Conservation (phyloP, 225 moss, liverwort and hornwort species). For the Marchantia paleacea region DNA sequence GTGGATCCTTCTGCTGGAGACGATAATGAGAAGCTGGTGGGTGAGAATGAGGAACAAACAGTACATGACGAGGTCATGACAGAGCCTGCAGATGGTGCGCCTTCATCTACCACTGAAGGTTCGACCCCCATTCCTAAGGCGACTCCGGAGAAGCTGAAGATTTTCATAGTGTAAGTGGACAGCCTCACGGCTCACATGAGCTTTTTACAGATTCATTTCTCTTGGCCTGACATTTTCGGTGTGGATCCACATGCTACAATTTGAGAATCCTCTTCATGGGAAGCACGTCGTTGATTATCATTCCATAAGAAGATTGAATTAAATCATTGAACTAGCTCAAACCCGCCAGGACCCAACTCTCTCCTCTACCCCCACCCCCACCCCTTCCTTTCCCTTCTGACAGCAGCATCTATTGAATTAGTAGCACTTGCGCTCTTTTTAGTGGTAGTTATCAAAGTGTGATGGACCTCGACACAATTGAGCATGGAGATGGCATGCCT, state of each 20-base stretch:
- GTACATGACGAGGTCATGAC: neutral
- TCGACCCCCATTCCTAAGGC: neutral
- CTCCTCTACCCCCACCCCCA: too few species aligned
- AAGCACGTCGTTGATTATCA: too few species aligned
- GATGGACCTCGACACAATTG: too few species aligned
- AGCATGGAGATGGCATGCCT: too few species aligned
- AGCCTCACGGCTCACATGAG: neutral
- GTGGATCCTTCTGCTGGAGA: neutral
- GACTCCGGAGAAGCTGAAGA: slow-evolving; percentile 50
- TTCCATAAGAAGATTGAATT: too few species aligned
- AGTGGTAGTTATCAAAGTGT: too few species aligned
- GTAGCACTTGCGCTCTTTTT: too few species aligned
- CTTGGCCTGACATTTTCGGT: neutral
- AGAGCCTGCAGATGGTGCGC: neutral
- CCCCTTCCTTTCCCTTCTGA: too few species aligned
- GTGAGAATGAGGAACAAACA: neutral
- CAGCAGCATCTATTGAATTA: too few species aligned
- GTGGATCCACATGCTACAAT: neutral
- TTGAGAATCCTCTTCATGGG: too few species aligned
- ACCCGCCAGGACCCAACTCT: too few species aligned
- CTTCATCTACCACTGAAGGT: neutral
- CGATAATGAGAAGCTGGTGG: neutral
- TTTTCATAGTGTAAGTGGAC: slow-evolving; percentile 68
- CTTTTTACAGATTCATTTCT: neutral
- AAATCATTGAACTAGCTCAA: too few species aligned